Percentiles rank a stretch among this genome's conserved stretches.
Evolutionary conservation across 2,329 filamentous ascomycete genomes (phyloP).

Genomic region (Macroventuria anomochaeta): DNA sequence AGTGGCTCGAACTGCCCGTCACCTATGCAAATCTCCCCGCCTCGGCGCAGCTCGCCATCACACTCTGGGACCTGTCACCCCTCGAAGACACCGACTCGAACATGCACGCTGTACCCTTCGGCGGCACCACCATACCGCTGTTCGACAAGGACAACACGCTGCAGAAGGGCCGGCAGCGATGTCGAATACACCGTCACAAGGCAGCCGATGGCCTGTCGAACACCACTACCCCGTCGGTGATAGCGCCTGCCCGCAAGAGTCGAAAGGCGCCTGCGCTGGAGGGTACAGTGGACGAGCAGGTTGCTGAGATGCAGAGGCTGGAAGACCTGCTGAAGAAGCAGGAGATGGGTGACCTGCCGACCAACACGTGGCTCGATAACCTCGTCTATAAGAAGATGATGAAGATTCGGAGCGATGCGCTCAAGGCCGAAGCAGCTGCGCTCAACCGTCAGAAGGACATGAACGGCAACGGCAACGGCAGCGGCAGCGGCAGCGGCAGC

Average conservation of each 20-base stretch:
- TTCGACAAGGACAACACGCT: conserved; percentile 93
- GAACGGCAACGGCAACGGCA: conserved; percentile 22
- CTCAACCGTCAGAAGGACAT: conserved; percentile 45
- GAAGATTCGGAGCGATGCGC: conserved; percentile 60
- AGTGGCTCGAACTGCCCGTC: conserved; percentile 91
- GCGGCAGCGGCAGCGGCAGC: conserved; percentile 20
- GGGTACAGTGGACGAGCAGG: conserved; percentile 64
- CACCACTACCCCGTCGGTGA: conserved; percentile 75
- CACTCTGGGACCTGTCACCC: conserved; percentile 92
- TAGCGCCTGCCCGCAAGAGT: conserved; percentile 61
- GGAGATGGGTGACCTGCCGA: conserved; percentile 93
- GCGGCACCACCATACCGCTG: conserved; percentile 88
- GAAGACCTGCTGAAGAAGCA: conserved; percentile 95
- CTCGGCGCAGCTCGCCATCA: conserved; percentile 86
- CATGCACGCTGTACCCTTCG: conserved; percentile 86
- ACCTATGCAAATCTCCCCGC: conserved; percentile 81
- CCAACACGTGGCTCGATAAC: conserved; percentile 94
- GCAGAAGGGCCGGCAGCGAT: conserved; percentile 91
- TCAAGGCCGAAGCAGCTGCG: conserved; percentile 43
- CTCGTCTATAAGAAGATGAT: conserved; percentile 91
- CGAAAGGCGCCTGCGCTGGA: conserved; percentile 58
- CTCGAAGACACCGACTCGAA: conserved; percentile 72
- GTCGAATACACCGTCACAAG: conserved; percentile 79
- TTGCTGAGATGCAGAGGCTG: conserved; percentile 86
- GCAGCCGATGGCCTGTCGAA: conserved; percentile 84